phyloP scores from a whole-genome alignment of 2,329 filamentous ascomycete species.

The Fusarium cyanostomum region DNA sequence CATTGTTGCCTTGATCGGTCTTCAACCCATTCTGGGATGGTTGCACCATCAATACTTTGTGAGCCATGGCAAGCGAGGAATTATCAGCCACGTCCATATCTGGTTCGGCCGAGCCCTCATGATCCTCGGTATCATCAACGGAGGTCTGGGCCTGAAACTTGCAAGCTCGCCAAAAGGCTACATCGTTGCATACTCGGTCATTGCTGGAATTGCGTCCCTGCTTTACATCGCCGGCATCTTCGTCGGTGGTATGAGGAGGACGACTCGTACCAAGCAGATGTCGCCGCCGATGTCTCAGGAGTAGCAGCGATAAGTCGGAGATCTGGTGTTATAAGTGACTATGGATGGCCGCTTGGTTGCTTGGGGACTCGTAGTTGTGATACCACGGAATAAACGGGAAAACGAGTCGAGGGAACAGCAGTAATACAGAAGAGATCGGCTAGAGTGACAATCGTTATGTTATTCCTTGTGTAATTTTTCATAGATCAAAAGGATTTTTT shows the following conservation, averaged over 20 bases:
- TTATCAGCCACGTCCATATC: conserved; percentile 66
- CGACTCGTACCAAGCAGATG: conserved; percentile 25
- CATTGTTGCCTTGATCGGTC: conserved; percentile 61
- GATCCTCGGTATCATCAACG: conserved; percentile 68
- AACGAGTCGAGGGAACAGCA: neutral
- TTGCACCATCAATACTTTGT: conserved; percentile 66
- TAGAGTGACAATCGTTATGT: neutral
- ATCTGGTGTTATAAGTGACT: neutral
- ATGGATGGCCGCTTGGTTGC: conserved; percentile 15
- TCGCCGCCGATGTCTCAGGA: conserved; percentile 41
- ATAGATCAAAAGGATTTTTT: neutral
- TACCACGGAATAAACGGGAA: conserved; percentile 23
- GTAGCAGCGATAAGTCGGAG: conserved; percentile 18
- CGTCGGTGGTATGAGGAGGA: conserved; percentile 24
- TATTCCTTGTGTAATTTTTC: neutral
- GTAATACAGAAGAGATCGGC: neutral
- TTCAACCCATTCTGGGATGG: conserved; percentile 68
- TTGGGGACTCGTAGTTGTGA: conserved; percentile 20
- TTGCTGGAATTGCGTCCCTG: conserved; percentile 60
- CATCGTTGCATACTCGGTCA: conserved; percentile 64
- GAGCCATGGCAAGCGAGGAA: conserved; percentile 57
- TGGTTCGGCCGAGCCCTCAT: conserved; percentile 70
- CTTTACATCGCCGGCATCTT: conserved; percentile 53
- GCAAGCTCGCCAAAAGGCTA: conserved; percentile 52
- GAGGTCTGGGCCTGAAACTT: conserved; percentile 67